These are phyloP conservation scores for Trichomonas gallinae DNA, from an alignment of 208 protist genomes.

Conservation along the genomic window DNA sequence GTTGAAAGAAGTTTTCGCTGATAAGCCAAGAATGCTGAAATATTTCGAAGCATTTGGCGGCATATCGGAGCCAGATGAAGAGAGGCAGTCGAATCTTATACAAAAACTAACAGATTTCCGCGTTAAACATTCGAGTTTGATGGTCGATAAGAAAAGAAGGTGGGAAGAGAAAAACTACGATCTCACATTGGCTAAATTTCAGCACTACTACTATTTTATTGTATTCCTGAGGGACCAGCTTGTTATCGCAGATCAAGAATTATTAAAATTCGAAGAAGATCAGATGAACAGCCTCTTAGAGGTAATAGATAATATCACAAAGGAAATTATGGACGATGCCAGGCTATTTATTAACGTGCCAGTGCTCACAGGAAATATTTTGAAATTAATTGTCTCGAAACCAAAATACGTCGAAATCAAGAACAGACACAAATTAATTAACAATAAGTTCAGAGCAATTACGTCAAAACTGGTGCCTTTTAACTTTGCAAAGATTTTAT, in stretches of 20 bases:
- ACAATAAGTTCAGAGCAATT: neutral
- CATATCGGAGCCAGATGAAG: neutral
- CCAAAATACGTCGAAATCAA: neutral
- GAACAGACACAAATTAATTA: neutral
- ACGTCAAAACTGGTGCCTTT: neutral
- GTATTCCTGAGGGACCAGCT: neutral
- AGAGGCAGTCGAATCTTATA: neutral
- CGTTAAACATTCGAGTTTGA: neutral
- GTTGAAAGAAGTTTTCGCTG: neutral
- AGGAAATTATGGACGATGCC: neutral
- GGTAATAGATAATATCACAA: neutral
- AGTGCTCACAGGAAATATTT: neutral
- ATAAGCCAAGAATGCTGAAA: neutral
- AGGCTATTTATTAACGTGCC: neutral
- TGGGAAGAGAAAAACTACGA: neutral
- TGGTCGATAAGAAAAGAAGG: neutral
- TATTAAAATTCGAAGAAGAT: neutral
- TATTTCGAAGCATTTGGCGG: neutral
- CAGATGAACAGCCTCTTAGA: neutral
- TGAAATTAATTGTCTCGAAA: neutral
- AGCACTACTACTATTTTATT: neutral
- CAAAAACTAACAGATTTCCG: neutral
- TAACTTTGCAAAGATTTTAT: neutral
- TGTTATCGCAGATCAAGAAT: neutral
- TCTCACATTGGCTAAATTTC: neutral